Base-by-base conservation (phyloP, 805 yeast species). In the Vanderwaltozyma polyspora region DNA sequence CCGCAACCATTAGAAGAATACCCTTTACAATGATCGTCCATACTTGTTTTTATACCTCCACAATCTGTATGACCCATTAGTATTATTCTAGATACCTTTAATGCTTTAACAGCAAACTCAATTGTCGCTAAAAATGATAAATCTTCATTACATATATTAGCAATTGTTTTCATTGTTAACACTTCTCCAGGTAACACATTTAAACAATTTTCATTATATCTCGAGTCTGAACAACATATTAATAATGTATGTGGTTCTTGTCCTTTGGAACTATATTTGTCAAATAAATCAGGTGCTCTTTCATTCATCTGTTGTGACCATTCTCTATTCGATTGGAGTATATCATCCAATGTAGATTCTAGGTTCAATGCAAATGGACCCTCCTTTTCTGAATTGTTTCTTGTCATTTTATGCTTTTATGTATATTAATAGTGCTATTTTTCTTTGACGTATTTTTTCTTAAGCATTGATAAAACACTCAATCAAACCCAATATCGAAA, bases 51-150 rank as follows among this genome's bases (percentile, higher is more conserved):
- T 33, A 84, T 74, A 21, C 95, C 96, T 32, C 95, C 95, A 67
- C 97, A 87, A 57, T 84, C 94, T 22, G 91, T 80, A 60, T 87
- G 97, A 3, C 96, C 97, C 60, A 95, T 83, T 5, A 87, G 80
- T 36, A 87, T 69, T 34, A 87, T 75, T 52, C 82, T 84, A 44
- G 68, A 70, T 26, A 89, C 93, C 50, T 81, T 79, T 40, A 87
- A 66, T 11, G 79, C 84, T 44, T 83, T 86, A 44, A 89, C 74
- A 5, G 95, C 94, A 51, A 83, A 84, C 57, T 87, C 95, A 21
- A 89, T 63, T 3, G 86, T 86, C 0, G 94, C 78, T 53, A 74
- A 75, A 14, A 79, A 68, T 27, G 85, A 71, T 29, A 79, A 62
- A 55, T 89, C 96, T 33, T 62, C 58, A 35, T 74, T 70, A 33